These are phyloP conservation scores for Aspergillus pseudonomiae DNA, from an alignment of 2,329 filamentous ascomycete species.

Conservation along the genomic window DNA sequence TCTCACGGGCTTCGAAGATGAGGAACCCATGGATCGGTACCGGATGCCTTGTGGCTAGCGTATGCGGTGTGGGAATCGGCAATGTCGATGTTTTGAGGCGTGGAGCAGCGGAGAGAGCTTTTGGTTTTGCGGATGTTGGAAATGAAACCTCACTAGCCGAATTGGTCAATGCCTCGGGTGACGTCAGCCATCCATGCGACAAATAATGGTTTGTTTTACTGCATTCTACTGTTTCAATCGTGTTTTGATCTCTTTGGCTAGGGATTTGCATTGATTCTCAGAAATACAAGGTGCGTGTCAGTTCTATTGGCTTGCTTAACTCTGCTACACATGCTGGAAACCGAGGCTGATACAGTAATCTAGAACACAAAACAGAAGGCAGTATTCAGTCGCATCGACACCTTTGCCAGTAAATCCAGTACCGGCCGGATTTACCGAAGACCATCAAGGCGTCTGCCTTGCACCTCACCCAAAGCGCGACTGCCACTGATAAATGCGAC, in stretches of 20 bases:
- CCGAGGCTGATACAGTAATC: not conserved
- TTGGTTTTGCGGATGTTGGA: not conserved
- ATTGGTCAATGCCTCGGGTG: conserved; percentile 19
- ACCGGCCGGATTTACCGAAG: conserved; percentile 49
- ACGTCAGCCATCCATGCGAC: conserved; percentile 19
- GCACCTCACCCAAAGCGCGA: conserved; percentile 89
- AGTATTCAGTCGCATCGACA: not conserved
- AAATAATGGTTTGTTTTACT: not conserved
- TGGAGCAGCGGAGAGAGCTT: conserved; percentile 4
- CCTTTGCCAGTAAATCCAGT: conserved; percentile 8
- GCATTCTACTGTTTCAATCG: not conserved
- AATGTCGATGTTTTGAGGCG: not conserved
- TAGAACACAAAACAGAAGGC: not conserved
- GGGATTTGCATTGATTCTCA: not conserved
- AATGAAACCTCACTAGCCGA: conserved; percentile 19
- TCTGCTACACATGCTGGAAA: not conserved
- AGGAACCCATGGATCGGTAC: conserved; percentile 55
- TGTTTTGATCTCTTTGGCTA: not conserved
- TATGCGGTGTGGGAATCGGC: not conserved
- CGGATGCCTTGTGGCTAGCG: not conserved
- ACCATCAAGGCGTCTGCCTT: conserved; percentile 80
- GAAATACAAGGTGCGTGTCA: not conserved
- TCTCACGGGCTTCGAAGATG: conserved; percentile 59
- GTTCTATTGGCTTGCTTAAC: conserved; percentile 1
- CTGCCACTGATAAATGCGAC: conserved; percentile 84